phyloP scores from a whole-genome alignment of 495 filamentous ascomycete species.

The Aspergillus asperescens region DNA sequence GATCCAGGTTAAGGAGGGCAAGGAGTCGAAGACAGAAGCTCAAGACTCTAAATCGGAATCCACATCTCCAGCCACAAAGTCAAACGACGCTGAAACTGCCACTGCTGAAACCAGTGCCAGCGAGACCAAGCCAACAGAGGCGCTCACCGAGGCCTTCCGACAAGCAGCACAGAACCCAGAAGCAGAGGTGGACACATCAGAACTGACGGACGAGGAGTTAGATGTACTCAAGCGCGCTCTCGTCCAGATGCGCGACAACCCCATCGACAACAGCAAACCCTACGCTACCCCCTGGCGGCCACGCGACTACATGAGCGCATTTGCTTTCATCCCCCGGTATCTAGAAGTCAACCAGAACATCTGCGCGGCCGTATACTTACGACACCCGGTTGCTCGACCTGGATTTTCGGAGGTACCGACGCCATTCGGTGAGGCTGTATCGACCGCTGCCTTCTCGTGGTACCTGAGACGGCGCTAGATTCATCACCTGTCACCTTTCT shows the following conservation, averaged over 20 bases:
- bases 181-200: slow-evolving; percentile 34
- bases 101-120: slow-evolving; percentile 6
- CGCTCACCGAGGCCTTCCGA: slow-evolving; percentile 41
- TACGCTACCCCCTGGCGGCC: slow-evolving; percentile 90
- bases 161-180: slow-evolving; percentile 34
- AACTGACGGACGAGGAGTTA: slow-evolving; percentile 39
- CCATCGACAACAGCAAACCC: slow-evolving; percentile 68
- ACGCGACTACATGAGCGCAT: slow-evolving; percentile 79
- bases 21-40: slow-evolving; percentile 16
- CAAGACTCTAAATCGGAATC: too few relatives aligned
- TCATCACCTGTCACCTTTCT: slow-evolving; percentile 6
- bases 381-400: slow-evolving; percentile 88
- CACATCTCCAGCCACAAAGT: background rate
- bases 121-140: slow-evolving; percentile 26
- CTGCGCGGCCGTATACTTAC: slow-evolving; percentile 89
- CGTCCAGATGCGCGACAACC: slow-evolving; percentile 60
- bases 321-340: slow-evolving; percentile 92
- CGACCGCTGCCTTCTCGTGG: slow-evolving; percentile 85
- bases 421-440: slow-evolving; percentile 60
- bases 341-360: slow-evolving; percentile 96
- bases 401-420: slow-evolving; percentile 87
- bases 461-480: slow-evolving; percentile 74
- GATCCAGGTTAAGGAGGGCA: slow-evolving; percentile 26
- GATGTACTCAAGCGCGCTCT: slow-evolving; percentile 46
- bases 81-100: slow-evolving; percentile 12